These are phyloP conservation scores for Sporothrix luriei DNA, from an alignment of 2,329 filamentous ascomycete genomes.

Conservation along the genomic window DNA sequence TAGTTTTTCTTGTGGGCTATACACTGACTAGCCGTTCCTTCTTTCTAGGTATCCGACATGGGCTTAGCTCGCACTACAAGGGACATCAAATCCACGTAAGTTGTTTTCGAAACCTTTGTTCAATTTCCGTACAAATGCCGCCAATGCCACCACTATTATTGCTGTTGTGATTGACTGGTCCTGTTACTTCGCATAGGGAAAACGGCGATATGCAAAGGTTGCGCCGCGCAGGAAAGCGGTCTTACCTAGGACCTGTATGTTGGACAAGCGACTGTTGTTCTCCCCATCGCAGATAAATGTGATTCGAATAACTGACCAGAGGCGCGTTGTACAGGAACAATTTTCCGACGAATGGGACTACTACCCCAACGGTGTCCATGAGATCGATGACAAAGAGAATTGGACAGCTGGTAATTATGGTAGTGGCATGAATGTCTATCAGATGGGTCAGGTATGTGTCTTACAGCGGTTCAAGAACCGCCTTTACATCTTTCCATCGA, in stretches of 20 bases:
- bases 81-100: no score
- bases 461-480: not conserved
- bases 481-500: not conserved
- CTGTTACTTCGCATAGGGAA: no score
- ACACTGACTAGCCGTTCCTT: not conserved
- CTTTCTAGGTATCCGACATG: no score
- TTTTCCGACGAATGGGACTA: conserved; percentile 33
- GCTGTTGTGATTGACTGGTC: no score
- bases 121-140: no score
- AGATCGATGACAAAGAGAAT: not conserved
- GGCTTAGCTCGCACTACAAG: no score
- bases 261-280: not conserved
- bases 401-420: conserved; percentile 28
- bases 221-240: not conserved
- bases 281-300: not conserved
- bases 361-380: not conserved
- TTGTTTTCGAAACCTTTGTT: no score
- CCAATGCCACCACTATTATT: no score
- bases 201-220: not conserved
- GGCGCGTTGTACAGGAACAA: conserved; percentile 25
- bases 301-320: not conserved
- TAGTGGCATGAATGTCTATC: conserved; percentile 27
- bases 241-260: not conserved
- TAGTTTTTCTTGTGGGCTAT: not conserved
- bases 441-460: conserved; percentile 30